Evolutionary conservation across 306 rosid genomes (phyloP).

Genomic region (Datisca glomerata): DNA sequence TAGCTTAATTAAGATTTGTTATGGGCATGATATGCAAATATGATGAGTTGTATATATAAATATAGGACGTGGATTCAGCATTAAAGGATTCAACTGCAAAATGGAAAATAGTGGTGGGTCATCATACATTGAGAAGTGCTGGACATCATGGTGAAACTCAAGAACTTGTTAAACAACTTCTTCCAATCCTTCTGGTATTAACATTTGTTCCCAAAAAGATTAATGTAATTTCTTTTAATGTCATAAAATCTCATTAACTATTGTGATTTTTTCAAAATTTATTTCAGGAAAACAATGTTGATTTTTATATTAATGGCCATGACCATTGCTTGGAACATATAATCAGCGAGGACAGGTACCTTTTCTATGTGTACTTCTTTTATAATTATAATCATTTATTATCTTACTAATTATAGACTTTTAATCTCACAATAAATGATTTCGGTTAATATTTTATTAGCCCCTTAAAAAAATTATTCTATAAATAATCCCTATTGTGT

Average conservation of each 20-base stretch:
- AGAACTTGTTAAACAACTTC: conserved; percentile 43
- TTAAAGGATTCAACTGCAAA: conserved; percentile 47
- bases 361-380: neutral
- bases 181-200: conserved; percentile 62
- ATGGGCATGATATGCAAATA: neutral
- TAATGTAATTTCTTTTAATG: neutral
- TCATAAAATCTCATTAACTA: neutral
- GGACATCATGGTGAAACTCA: conserved; percentile 54
- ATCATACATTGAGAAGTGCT: conserved; percentile 56
- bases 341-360: conserved; percentile 42
- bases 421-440: too few species aligned
- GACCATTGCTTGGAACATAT: conserved; percentile 76
- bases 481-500: too few species aligned
- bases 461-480: too few species aligned
- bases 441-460: too few species aligned
- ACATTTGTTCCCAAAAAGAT: neutral
- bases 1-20: too few species aligned
- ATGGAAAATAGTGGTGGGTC: conserved; percentile 84
- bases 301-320: conserved; percentile 74
- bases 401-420: too few species aligned
- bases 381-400: neutral
- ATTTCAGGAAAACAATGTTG: conserved; percentile 47
- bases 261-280: neutral
- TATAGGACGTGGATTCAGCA: conserved; percentile 23
- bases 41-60: neutral